Evolutionary conservation across 1,284 basidiomycete genomes (phyloP).

Genomic region (Takashimella tepidaria): DNA sequence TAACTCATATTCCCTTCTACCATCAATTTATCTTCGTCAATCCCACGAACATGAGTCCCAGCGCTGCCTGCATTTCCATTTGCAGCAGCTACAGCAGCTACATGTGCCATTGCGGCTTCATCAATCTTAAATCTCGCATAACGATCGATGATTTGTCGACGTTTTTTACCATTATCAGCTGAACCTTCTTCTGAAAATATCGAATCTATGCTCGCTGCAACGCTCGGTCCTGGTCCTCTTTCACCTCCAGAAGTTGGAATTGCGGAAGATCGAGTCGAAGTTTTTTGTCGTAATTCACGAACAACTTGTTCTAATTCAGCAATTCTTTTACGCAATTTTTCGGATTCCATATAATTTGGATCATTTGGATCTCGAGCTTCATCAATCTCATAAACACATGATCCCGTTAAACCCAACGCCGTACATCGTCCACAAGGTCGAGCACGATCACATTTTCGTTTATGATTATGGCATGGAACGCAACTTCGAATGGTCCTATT

Average conservation of each 20-base stretch:
- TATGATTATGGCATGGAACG: conserved; percentile 86
- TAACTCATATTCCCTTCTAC: conserved; percentile 15
- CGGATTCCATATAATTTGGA: conserved; percentile 73
- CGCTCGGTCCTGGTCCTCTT: background rate
- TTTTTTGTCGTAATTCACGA: conserved; percentile 55
- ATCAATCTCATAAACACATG: conserved; percentile 87
- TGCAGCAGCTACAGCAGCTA: conserved; percentile 18
- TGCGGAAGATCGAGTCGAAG: background rate
- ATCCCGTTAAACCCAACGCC: conserved; percentile 64
- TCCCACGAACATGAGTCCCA: background rate
- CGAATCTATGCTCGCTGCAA: background rate
- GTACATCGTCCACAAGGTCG: conserved; percentile 78
- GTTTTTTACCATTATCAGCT: conserved; percentile 29
- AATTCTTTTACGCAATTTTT: conserved; percentile 72
- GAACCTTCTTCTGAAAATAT: conserved; percentile 5
- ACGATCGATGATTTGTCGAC: conserved; percentile 42
- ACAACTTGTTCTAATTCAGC: conserved; percentile 85
- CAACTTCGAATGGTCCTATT: conserved; percentile 84
- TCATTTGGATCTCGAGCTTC: conserved; percentile 79
- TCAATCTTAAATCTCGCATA: conserved; percentile 44
- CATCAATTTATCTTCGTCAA: background rate
- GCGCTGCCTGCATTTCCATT: background rate
- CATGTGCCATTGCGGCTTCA: conserved; percentile 35
- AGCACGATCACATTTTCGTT: conserved; percentile 61
- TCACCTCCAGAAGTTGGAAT: background rate